A percentile compares a stretch with the other conserved stretches of the same genome.
These are phyloP conservation scores for Malus hybrid DNA, from an alignment of 331 rosid genomes.

Conservation along the genomic window DNA sequence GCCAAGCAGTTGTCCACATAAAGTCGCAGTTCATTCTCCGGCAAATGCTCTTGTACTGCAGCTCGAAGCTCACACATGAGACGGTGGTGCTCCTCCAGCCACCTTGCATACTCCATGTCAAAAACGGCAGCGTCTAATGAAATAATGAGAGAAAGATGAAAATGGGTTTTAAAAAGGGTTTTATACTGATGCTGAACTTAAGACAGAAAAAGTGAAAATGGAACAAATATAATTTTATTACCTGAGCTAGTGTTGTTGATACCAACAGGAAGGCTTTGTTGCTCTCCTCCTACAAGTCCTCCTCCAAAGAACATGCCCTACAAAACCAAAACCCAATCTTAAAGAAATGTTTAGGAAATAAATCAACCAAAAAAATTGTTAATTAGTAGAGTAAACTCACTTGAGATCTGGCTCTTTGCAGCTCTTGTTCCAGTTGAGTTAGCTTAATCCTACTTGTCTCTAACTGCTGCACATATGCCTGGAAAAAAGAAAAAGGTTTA, in stretches of 20 bases:
- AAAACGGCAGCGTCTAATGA: conserved; percentile 60
- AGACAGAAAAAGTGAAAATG: not conserved
- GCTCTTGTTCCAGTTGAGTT: conserved; percentile 88
- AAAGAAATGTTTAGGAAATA: not conserved
- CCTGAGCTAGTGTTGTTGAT: conserved; percentile 66
- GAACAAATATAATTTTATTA: not conserved
- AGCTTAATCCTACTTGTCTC: conserved; percentile 94
- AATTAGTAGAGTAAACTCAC: conserved; percentile 16
- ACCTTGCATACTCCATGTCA: conserved; percentile 72
- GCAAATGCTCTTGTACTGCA: conserved; percentile 72
- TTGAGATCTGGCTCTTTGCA: conserved; percentile 78
- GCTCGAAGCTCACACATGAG: conserved; percentile 76
- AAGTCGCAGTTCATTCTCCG: conserved; percentile 67
- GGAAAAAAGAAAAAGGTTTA: not conserved
- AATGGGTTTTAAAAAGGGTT: not conserved
- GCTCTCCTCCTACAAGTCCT: conserved; percentile 56
- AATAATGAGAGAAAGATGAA: not conserved
- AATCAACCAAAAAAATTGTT: not conserved
- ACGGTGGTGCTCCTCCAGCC: conserved; percentile 83
- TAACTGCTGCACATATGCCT: conserved; percentile 96
- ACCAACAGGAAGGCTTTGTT: conserved; percentile 58
- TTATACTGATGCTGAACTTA: not conserved
- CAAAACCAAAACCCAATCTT: not conserved
- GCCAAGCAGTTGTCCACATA: conserved; percentile 68
- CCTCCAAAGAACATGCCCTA: conserved; percentile 71